Evolutionary conservation across 345 rosid genomes (phyloP), one percentile per base, ranked within the genome.

Genomic region (Populus alba): DNA sequence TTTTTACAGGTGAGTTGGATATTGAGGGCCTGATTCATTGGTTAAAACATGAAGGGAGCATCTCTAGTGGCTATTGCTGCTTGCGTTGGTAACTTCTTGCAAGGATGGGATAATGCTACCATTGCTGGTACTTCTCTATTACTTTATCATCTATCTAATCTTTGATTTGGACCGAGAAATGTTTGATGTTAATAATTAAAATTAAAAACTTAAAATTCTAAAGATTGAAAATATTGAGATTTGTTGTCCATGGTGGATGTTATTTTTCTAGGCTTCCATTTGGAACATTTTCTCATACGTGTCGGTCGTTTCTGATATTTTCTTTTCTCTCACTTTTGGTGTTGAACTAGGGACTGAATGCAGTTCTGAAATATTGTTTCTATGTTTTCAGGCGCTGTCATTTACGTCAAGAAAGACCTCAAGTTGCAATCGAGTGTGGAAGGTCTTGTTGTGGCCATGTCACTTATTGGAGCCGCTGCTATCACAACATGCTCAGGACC

Each of bases 31-130:
- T 77, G 78, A 79, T 80, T 74, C 63, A 31, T 67, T 70, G 82
- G 66, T 70, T 31, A 70, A 77, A 83, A 81, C 85, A 92, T 93
- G 98, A 90, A 75, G 70, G 97, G 94, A 81, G 95, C 98, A 76
- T 92, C 90, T 33, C 75, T 89, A 72, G 99, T 96, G 74, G 99
- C 99, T 82, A 87, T 96, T 85, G 92, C 91, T 61, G 98, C 99
- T 68, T 81, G 97, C 17, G 76, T 96, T 71, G 99, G 99, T 69
- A 96, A 91, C 89, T 94, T 96, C 86, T 89, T 96, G 77, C 99
- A 94, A 86, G 99, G 99, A 88, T 96, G 99, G 99, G 99, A 96
- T 88, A 96, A 94, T 87, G 99, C 99, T 76, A 93, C 98, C 33
- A 96, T 96, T 88, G 98, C 99, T 75, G 98, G 99, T 96, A 87